A percentile compares a stretch with the other conserved stretches of the same genome.
phyloP scores from a whole-genome alignment of 1,284 basidiomycete genomes.

The Naganishia albida region DNA sequence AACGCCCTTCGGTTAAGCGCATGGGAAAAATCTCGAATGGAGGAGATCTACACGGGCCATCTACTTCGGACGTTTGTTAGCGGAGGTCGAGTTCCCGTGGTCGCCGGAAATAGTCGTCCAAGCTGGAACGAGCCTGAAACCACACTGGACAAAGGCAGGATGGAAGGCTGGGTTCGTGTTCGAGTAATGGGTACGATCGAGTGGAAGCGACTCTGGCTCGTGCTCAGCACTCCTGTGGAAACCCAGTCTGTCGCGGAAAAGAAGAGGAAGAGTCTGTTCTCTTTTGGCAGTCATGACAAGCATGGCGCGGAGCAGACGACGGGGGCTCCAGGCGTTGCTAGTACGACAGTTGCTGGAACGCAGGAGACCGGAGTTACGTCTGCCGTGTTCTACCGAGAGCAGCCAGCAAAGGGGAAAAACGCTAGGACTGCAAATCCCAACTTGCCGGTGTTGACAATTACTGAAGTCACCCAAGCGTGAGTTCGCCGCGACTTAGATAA shows the following conservation, averaged over 20 bases:
- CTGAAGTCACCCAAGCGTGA: slow-evolving; percentile 51
- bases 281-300: slow-evolving; percentile 55
- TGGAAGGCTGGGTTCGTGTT: slow-evolving; percentile 91
- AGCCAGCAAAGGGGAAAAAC: slow-evolving; percentile 39
- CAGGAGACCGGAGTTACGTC: slow-evolving; percentile 37
- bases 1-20: slow-evolving; percentile 84
- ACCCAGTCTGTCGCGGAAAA: slow-evolving; percentile 34
- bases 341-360: slow-evolving; percentile 39
- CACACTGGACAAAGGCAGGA: slow-evolving; percentile 68
- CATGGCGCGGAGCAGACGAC: slow-evolving; percentile 54
- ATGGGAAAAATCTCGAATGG: slow-evolving; percentile 93
- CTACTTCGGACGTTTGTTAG: slow-evolving; percentile 67
- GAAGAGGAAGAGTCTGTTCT: slow-evolving; percentile 49
- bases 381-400: slow-evolving; percentile 51
- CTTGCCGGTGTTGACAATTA: slow-evolving; percentile 47
- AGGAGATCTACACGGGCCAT: slow-evolving; percentile 97
- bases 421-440: slow-evolving; percentile 40
- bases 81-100: slow-evolving; percentile 56
- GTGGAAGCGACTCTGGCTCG: slow-evolving; percentile 92
- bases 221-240: slow-evolving; percentile 59
- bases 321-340: slow-evolving; percentile 41
- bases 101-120: slow-evolving; percentile 6
- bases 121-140: slow-evolving; percentile 65
- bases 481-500: too few species aligned
- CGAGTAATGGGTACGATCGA: slow-evolving; percentile 92